Evolutionary conservation across 208 protist species (phyloP).

Genomic region (Trichomonas vaginalis): DNA sequence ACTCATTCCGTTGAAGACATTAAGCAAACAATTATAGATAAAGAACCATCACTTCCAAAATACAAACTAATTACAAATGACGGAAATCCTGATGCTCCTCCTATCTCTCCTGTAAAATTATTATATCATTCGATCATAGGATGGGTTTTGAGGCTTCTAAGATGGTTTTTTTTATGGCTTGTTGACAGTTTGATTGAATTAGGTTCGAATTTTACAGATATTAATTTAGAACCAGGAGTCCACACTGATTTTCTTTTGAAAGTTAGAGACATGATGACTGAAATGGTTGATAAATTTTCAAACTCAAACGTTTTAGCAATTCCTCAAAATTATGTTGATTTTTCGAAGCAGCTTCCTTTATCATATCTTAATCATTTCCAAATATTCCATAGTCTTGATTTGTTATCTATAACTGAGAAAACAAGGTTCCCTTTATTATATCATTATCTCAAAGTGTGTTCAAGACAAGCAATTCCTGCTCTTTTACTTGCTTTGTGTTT

Average conservation of each 20-base stretch:
- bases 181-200: background rate
- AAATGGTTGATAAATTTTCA: background rate
- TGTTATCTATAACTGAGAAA: background rate
- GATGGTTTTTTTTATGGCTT: background rate
- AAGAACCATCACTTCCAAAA: background rate
- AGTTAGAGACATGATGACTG: background rate
- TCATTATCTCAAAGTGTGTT: background rate
- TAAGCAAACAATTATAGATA: background rate
- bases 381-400: background rate
- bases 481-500: background rate
- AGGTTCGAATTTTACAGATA: background rate
- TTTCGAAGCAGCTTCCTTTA: background rate
- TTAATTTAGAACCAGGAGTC: background rate
- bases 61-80: background rate
- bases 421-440: background rate
- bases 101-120: background rate
- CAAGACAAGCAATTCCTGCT: background rate
- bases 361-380: background rate
- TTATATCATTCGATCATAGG: background rate
- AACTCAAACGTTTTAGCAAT: background rate
- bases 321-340: background rate
- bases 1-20: background rate
- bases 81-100: background rate
- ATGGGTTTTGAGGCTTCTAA: background rate
- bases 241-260: background rate